Percentiles rank a stretch among this genome's conserved stretches.
These are phyloP conservation scores for Linnemannia hyalina DNA, from an alignment of 192 early-diverging fungal species.

Conservation along the genomic window DNA sequence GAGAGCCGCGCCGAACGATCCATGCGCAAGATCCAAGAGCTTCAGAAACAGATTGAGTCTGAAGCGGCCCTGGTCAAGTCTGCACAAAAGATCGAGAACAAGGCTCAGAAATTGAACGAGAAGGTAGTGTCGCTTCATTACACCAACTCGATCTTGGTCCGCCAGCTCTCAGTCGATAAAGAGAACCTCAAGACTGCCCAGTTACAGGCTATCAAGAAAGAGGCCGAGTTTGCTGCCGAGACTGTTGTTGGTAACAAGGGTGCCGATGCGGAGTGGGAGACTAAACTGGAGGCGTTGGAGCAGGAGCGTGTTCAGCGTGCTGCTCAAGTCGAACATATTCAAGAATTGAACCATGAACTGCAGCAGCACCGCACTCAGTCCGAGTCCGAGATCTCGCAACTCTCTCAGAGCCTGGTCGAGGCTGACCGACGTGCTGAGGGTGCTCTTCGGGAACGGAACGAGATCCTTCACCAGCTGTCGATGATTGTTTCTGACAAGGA, in stretches of 20 bases:
- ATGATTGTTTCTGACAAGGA: constrained; percentile 24
- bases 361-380: constrained; percentile 6
- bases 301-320: constrained; percentile 5
- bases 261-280: neutral
- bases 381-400: constrained; percentile 11
- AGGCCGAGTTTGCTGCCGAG: neutral
- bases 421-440: constrained; percentile 21
- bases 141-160: constrained; percentile 52
- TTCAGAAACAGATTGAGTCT: constrained; percentile 22
- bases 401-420: neutral
- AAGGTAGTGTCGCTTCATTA: constrained; percentile 57
- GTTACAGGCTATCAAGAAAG: neutral
- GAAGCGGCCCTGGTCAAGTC: constrained; percentile 18
- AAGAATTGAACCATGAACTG: constrained; percentile 13
- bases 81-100: constrained; percentile 27
- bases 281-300: constrained; percentile 9
- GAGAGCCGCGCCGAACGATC: neutral
- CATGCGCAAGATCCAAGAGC: constrained; percentile 15
- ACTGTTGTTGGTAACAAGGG: neutral
- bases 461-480: constrained; percentile 5
- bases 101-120: constrained; percentile 8
- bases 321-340: constrained; percentile 14
- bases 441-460: constrained; percentile 8
- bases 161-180: constrained; percentile 45
- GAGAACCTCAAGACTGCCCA: constrained; percentile 42